Percentiles rank a stretch among this genome's conserved stretches.
Conservation (phyloP, 1,284 basidiomycete species). For the Flammula alnicola region DNA sequence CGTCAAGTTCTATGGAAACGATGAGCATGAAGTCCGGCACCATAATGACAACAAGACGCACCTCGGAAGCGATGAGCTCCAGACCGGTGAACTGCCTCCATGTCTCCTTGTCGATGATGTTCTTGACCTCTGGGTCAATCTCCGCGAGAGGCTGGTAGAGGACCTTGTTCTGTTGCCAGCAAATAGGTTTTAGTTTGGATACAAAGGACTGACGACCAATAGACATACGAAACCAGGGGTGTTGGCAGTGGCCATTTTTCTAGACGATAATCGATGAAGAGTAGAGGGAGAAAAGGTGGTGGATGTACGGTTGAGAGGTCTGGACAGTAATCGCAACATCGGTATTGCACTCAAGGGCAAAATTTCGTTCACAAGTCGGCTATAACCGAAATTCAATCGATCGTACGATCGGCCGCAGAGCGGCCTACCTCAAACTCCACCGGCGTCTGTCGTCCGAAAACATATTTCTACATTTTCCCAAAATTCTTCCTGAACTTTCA, state of each 20-base stretch:
- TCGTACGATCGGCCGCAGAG: conserved; percentile 17
- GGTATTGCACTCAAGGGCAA: conserved; percentile 24
- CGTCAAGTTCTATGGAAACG: conserved; percentile 79
- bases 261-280: conserved; percentile 29
- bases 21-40: neutral
- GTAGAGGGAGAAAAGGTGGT: conserved; percentile 29
- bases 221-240: conserved; percentile 65
- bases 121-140: conserved; percentile 93
- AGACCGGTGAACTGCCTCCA: conserved; percentile 98
- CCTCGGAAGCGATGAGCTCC: conserved; percentile 96
- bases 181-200: conserved; percentile 10
- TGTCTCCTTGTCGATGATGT: conserved; percentile 99
- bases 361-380: conserved; percentile 32
- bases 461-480: no score
- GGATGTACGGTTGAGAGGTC: conserved; percentile 38
- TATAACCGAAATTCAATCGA: conserved; percentile 33
- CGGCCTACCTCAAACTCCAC: no score
- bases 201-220: neutral
- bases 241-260: conserved; percentile 62
- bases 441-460: no score
- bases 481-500: no score
- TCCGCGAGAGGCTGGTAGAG: conserved; percentile 89
- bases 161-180: conserved; percentile 76
- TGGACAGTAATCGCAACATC: conserved; percentile 45
- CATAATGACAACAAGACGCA: conserved; percentile 33